Percentiles rank a stretch among this genome's conserved stretches.
Conservation (phyloP, 148 eudicot species). For the Rhododendron molle region DNA sequence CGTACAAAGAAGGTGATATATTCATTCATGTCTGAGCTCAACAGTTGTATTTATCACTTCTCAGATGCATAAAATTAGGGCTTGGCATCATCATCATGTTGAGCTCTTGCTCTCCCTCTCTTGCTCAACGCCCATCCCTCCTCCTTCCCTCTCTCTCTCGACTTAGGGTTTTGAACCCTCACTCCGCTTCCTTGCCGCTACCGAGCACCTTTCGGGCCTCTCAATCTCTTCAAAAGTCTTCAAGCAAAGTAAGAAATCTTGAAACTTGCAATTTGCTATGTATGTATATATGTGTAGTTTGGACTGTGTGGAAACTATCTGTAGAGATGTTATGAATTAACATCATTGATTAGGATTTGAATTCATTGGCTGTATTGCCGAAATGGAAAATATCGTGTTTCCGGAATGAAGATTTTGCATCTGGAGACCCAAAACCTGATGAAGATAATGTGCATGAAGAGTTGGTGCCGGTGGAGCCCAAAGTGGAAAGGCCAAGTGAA, state of each 20-base stretch:
- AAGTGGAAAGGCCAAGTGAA: slow-evolving; percentile 28
- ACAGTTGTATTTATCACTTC: background rate
- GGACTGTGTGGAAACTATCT: background rate
- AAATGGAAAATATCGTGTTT: slow-evolving; percentile 71
- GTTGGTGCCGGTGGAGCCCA: slow-evolving; percentile 37
- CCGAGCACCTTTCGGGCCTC: slow-evolving; percentile 31
- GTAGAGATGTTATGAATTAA: background rate
- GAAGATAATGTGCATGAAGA: slow-evolving; percentile 49
- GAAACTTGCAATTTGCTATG: background rate
- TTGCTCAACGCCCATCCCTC: slow-evolving; percentile 37
- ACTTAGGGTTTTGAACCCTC: slow-evolving; percentile 40
- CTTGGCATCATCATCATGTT: slow-evolving; percentile 31
- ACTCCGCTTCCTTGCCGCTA: slow-evolving; percentile 23
- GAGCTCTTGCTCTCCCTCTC: slow-evolving; percentile 46
- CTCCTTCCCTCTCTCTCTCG: slow-evolving; percentile 28
- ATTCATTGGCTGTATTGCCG: slow-evolving; percentile 21
- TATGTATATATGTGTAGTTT: background rate
- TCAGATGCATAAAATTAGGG: background rate
- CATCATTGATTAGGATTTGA: background rate
- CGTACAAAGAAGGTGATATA: background rate
- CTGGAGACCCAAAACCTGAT: slow-evolving; percentile 44
- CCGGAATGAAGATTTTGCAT: slow-evolving; percentile 52
- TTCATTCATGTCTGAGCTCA: background rate
- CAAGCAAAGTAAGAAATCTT: slow-evolving; percentile 32
- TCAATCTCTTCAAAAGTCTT: slow-evolving; percentile 25